phyloP scores from a whole-genome alignment of 2,329 filamentous ascomycete species.

The Sphaerulina musiva region DNA sequence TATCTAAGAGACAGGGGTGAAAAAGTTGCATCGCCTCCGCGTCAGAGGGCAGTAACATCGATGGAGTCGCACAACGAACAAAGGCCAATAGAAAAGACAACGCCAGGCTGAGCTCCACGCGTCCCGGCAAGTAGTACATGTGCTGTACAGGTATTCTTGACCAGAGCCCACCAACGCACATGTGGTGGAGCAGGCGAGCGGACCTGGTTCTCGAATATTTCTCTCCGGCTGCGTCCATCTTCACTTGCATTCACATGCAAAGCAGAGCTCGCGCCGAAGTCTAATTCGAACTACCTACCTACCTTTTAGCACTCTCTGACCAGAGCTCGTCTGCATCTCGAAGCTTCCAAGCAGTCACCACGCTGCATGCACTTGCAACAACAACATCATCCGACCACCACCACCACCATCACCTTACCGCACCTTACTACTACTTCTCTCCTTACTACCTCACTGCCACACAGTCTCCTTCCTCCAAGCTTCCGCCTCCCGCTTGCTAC shows the following conservation, averaged over 20 bases:
- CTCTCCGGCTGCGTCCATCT: not conserved
- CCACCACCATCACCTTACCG: not conserved
- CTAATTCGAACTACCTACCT: not conserved
- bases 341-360: slow-evolving; percentile 1
- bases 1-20: not conserved
- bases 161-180: not conserved
- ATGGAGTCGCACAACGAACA: not conserved
- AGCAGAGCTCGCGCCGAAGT: not conserved
- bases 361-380: slow-evolving; percentile 1
- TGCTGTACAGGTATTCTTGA: not conserved
- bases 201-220: not conserved
- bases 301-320: no score
- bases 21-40: slow-evolving; percentile 4
- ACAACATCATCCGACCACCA: not conserved
- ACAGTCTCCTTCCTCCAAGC: no score
- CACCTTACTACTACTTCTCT: no score
- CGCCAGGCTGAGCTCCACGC: not conserved
- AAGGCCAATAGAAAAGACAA: not conserved
- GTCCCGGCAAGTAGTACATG: not conserved
- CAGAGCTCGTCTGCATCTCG: not conserved
- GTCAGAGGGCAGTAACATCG: not conserved
- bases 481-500: not conserved
- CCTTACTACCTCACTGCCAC: no score
- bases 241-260: not conserved
- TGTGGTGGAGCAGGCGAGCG: not conserved